phyloP scores from a whole-genome alignment of 768 basidiomycete genomes.

The Psilocybe sp. region DNA sequence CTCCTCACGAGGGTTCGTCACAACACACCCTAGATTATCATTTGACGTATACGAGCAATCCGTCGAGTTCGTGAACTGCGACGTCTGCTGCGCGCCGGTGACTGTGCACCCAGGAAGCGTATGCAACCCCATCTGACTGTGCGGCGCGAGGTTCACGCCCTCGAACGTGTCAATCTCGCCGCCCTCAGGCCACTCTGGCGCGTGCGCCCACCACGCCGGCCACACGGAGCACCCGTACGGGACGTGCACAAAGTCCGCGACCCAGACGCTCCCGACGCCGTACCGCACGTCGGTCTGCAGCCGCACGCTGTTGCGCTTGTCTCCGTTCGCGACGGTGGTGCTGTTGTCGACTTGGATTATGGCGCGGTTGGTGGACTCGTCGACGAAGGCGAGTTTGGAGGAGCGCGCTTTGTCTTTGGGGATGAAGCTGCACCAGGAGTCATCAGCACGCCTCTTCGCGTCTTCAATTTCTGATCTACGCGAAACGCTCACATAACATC shows the following conservation, averaged over 20 bases:
- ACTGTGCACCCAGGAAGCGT: conserved; percentile 60
- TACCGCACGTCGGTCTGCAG: conserved; percentile 56
- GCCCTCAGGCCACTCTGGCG: conserved; percentile 58
- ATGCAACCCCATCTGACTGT: conserved; percentile 72
- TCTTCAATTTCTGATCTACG: too few species aligned
- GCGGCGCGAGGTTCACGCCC: conserved; percentile 65
- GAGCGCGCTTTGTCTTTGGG: conserved; percentile 42
- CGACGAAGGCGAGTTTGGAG: conserved; percentile 58
- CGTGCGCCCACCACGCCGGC: conserved; percentile 65
- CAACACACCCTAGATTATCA: conserved; percentile 63
- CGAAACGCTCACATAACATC: conserved; percentile 46
- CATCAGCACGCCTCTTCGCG: too few species aligned
- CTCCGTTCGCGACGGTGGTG: conserved; percentile 42
- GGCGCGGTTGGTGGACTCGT: conserved; percentile 62
- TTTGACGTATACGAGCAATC: conserved; percentile 57
- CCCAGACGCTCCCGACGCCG: conserved; percentile 60
- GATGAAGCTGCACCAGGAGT: conserved; percentile 45
- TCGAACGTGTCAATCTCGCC: conserved; percentile 83
- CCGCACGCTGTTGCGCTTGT: conserved; percentile 70
- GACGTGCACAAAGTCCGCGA: conserved; percentile 61
- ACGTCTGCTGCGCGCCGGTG: conserved; percentile 44
- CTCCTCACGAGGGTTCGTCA: conserved; percentile 46
- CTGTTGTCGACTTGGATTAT: conserved; percentile 78
- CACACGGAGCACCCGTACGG: conserved; percentile 75
- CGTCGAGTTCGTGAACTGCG: conserved; percentile 51